A percentile compares a stretch with the other conserved stretches of the same genome.
Conservation (phyloP, 2,329 filamentous ascomycete genomes). For the Falciphora oryzae region DNA sequence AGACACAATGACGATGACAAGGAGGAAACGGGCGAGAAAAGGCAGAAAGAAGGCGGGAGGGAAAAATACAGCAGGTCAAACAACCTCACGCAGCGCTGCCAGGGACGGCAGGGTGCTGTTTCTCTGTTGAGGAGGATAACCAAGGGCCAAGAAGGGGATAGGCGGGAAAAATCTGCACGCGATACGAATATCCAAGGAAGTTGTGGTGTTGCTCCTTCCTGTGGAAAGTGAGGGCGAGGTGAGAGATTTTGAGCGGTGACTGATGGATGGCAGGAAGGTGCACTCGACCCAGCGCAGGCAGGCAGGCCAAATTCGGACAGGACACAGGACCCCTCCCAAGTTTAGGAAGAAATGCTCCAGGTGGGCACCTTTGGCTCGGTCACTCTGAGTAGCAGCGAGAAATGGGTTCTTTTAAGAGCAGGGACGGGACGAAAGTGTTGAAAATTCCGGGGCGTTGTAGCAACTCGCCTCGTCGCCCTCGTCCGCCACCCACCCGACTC, state of each 20-base stretch:
- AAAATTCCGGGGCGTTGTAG: not conserved
- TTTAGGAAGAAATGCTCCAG: not conserved
- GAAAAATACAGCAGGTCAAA: not conserved
- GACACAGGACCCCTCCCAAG: not conserved
- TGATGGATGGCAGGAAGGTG: not conserved
- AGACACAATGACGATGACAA: not conserved
- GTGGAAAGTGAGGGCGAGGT: not conserved
- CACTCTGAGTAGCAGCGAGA: not conserved
- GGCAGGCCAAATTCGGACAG: not conserved
- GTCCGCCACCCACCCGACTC: too few relatives aligned
- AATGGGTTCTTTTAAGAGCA: not conserved
- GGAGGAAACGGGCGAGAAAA: not conserved
- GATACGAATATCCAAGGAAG: constrained; percentile 3
- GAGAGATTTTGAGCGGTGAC: not conserved
- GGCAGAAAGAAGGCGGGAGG: constrained; percentile 4
- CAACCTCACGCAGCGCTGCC: constrained; percentile 2
- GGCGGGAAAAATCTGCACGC: not conserved
- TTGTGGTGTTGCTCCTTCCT: constrained; percentile 2
- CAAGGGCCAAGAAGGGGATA: not conserved
- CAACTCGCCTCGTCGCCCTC: not conserved
- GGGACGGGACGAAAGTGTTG: not conserved
- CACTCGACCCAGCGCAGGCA: not conserved
- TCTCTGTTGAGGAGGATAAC: not conserved
- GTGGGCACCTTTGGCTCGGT: not conserved
- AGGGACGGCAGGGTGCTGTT: not conserved